Percentiles rank a stretch among this genome's conserved stretches.
Evolutionary conservation across 352 stramenopile genomes (phyloP).

Genomic region (Pythium sukuiense): DNA sequence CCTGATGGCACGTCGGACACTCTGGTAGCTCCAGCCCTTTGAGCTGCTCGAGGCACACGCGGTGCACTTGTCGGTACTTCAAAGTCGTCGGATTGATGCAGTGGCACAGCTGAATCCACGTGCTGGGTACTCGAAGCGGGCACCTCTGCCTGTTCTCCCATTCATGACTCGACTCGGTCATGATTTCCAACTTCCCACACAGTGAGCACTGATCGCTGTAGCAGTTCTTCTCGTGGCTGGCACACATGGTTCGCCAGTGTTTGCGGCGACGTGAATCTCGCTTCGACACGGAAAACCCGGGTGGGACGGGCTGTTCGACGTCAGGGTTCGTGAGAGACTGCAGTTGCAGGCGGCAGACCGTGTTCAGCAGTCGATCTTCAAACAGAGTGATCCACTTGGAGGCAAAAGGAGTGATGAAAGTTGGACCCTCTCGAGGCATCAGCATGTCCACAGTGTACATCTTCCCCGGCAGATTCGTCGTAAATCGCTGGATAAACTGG

Average conservation of each 20-base stretch:
- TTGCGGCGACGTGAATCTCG: slow-evolving; percentile 24
- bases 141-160: slow-evolving; percentile 41
- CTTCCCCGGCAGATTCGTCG: background rate
- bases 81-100: slow-evolving; percentile 38
- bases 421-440: background rate
- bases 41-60: slow-evolving; percentile 33
- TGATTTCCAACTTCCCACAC: slow-evolving; percentile 34
- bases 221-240: slow-evolving; percentile 27
- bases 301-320: background rate
- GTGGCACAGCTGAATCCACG: slow-evolving; percentile 45
- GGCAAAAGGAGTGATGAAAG: slow-evolving; percentile 16
- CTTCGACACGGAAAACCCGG: background rate
- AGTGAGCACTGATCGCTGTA: slow-evolving; percentile 40
- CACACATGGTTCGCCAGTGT: slow-evolving; percentile 31
- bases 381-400: slow-evolving; percentile 20
- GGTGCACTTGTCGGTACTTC: slow-evolving; percentile 30
- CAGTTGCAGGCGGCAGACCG: slow-evolving; percentile 19
- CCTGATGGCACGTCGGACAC: slow-evolving; percentile 22
- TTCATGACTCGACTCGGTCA: slow-evolving; percentile 22
- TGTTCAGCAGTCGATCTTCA: slow-evolving; percentile 21
- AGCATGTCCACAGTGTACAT: background rate
- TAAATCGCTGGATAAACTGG: slow-evolving; percentile 30
- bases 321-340: background rate
- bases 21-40: background rate
- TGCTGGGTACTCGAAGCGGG: slow-evolving; percentile 30